phyloP scores from a whole-genome alignment of 2,329 filamentous ascomycete genomes.

The Trichoderma sp. region DNA sequence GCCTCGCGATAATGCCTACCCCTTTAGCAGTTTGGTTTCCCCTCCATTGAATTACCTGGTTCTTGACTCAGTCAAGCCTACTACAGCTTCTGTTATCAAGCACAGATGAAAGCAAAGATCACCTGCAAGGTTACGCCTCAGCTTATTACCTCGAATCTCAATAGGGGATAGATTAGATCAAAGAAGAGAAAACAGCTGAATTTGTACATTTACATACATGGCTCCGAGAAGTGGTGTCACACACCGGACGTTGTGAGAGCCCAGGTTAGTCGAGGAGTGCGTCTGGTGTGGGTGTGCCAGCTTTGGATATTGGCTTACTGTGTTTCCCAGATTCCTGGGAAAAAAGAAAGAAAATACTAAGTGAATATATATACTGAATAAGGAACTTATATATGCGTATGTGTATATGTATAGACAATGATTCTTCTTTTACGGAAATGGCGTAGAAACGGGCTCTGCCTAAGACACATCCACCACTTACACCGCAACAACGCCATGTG shows the following conservation, averaged over 20 bases:
- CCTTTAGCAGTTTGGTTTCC: too few relatives aligned
- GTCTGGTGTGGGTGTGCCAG: background rate
- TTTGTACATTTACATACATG: background rate
- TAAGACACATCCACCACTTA: background rate
- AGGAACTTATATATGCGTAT: too few relatives aligned
- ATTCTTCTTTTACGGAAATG: background rate
- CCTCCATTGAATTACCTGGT: background rate
- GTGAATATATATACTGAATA: too few relatives aligned
- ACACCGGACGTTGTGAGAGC: background rate
- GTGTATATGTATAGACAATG: background rate
- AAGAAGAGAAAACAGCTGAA: background rate
- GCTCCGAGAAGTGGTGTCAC: background rate
- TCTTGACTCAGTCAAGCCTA: background rate
- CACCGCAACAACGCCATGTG: background rate
- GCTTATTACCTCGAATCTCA: background rate
- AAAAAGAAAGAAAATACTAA: background rate
- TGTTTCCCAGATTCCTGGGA: background rate
- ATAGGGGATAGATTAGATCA: background rate
- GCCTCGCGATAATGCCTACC: background rate
- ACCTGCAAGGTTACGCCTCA: background rate
- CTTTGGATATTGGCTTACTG: background rate
- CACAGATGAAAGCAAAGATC: background rate
- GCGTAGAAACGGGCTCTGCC: background rate
- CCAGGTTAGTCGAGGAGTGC: background rate
- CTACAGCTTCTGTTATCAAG: background rate